Evolutionary conservation across 1,284 basidiomycete genomes (phyloP), one percentile per base, ranked within the genome.

Genomic region (Singerocomus inundabilis): DNA sequence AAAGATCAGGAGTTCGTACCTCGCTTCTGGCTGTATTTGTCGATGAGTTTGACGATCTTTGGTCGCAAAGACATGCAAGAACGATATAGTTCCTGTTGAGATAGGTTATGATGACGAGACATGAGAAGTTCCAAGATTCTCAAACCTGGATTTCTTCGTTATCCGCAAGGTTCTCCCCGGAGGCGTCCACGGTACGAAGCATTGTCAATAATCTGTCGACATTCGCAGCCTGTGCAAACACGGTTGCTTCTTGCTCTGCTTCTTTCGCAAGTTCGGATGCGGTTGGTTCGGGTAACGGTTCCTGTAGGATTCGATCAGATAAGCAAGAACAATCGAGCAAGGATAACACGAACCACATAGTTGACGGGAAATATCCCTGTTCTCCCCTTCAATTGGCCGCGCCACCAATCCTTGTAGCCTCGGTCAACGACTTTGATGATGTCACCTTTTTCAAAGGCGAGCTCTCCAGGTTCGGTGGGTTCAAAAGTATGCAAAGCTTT

Each of bases 341-440:
- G 18, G 13, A 40, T 44, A 39, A 49, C 11, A 77, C 86, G 26
- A 61, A 91, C 90, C 57, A 99, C 93, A 72, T 98, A 98, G 65
- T 97, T 98, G 34, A 98, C 92, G 0, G 97, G 96, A 70, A 99
- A 99, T 53, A 99, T 99, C 12, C 97, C 97, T 8, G 93, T 94
- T 53, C 91, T 78, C 1, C 95, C 94, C 59, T 89, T 89, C 34
- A 94, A 72, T 60, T 98, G 95, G 2, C 97, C 97, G 40, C 93
- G 77, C 95, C 96, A 99, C 97, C 97, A 99, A 67, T 98, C 93
- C 63, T 94, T 90, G 72, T 98, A 98, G 25, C 90, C 91, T 36
- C 92, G 84, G 68, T 98, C 94, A 10, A 99, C 84, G 13, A 98
- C 96, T 60, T 95, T 94, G 73, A 99, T 95, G 46, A 98, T 76